phyloP scores from a whole-genome alignment of 2,329 filamentous ascomycete species.

The Septoria petroselini region DNA sequence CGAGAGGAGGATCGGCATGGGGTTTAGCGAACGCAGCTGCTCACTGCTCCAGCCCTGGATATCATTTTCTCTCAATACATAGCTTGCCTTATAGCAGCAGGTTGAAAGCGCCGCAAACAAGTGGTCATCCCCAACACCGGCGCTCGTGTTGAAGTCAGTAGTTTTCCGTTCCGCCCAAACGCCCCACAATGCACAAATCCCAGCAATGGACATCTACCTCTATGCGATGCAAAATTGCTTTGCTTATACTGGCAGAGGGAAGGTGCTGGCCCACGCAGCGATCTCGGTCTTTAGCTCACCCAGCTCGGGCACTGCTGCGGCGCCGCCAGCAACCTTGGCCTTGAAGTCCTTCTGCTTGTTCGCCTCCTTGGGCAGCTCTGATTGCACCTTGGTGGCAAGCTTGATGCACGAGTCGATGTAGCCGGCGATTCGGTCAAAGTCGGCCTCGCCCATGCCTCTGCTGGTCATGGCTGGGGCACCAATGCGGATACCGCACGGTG shows the following conservation, averaged over 20 bases:
- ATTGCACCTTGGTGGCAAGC: constrained; percentile 85
- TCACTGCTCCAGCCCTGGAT: not conserved
- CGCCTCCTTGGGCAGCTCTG: constrained; percentile 82
- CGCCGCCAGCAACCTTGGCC: constrained; percentile 76
- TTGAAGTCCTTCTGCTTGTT: constrained; percentile 99
- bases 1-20: not conserved
- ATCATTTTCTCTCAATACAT: constrained; percentile 8
- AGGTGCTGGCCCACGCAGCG: constrained; percentile 76
- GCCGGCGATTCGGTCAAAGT: constrained; percentile 83
- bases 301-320: constrained; percentile 63
- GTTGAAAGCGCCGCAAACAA: constrained; percentile 23
- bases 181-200: constrained; percentile 3
- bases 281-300: constrained; percentile 86
- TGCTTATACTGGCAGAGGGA: constrained; percentile 78
- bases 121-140: constrained; percentile 8
- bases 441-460: constrained; percentile 85
- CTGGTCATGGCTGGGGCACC: constrained; percentile 97
- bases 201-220: not conserved
- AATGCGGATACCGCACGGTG: constrained; percentile 90
- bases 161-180: not conserved
- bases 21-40: not conserved
- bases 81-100: constrained; percentile 18
- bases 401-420: constrained; percentile 91
- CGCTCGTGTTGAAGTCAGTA: constrained; percentile 11
- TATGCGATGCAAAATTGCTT: not conserved